Base-by-base conservation (phyloP, 2,329 filamentous ascomycete species). In the Colletotrichum lini region DNA sequence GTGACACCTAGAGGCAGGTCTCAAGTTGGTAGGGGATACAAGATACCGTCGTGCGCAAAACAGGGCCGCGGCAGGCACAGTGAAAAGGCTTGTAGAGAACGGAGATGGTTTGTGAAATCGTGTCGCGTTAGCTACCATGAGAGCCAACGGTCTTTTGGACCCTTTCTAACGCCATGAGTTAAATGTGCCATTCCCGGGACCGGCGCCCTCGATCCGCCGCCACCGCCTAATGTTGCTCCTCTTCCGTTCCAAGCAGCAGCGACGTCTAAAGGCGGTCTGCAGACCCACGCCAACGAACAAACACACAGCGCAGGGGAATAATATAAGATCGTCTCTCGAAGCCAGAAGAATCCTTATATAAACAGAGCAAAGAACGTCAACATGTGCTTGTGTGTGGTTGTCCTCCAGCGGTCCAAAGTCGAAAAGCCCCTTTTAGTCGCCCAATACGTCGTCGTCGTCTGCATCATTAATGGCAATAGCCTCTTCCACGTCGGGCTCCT, bases 381-480 rank as follows among this genome's bases (percentile, higher is more conserved):
- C n/a, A 49, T 58, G 44, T 30, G 42, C n/a, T 23, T 50, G 15
- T 35, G 60, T 59, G 35, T 38, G 35, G 35, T 57, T 35, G 49
- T 26, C 61, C 57, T 30, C 40, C n/a, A 15, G 21, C 38, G 38
- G 35, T 16, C 42, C 7, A 38, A 54, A 16, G 23, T 57, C 50
- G 10, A 40, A 40, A 57, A 60, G 10, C 23, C 57, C 66, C 23
- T n/a, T 52, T 76, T 30, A 84, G 76, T 85, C 84, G 23, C 84
- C 84, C 73, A 85, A 78, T 9, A 85, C 79, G 63, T 84, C 82
- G 61, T 79, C 75, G 47, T 78, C 75, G 56, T 74, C 73, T 60
- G 60, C 70, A 57, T 72, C 54, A 68, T 68, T 64, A 61, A 63
- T 67, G 49, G 53, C 61, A 26, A 67, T 45, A 45, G 69, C 68